These are phyloP conservation scores for Xylariaceae sp. DNA, from an alignment of 2,329 filamentous ascomycete genomes.

Conservation along the genomic window DNA sequence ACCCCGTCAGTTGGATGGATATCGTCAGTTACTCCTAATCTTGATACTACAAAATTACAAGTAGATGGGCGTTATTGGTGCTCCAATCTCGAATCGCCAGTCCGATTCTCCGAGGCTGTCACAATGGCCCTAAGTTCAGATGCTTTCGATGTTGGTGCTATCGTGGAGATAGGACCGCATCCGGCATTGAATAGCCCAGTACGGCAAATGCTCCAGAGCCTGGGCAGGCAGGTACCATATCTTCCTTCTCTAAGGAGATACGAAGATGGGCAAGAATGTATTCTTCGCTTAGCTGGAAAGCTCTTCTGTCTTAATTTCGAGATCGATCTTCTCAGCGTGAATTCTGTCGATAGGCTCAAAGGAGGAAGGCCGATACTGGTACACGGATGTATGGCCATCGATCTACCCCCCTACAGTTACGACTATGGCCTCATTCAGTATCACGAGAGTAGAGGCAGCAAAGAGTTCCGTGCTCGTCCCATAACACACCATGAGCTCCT, in stretches of 20 bases:
- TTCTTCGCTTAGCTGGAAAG: slow-evolving; percentile 2
- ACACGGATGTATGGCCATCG: slow-evolving; percentile 2
- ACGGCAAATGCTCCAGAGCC: slow-evolving; percentile 3
- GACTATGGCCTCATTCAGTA: slow-evolving; percentile 9
- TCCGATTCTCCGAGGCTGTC: slow-evolving; percentile 15
- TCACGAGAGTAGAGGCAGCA: slow-evolving; percentile 10
- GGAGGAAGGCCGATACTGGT: background rate
- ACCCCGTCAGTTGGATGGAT: too few relatives aligned
- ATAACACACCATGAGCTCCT: background rate
- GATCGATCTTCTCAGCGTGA: slow-evolving; percentile 9
- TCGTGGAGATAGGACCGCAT: slow-evolving; percentile 14
- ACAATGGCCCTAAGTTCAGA: background rate
- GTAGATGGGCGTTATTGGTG: too few relatives aligned
- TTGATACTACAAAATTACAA: too few relatives aligned
- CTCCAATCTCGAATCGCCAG: slow-evolving; percentile 18
- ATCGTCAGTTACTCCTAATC: too few relatives aligned
- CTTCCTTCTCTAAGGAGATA: background rate
- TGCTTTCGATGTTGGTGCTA: background rate
- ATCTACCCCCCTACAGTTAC: slow-evolving; percentile 12
- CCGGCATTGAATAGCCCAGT: slow-evolving; percentile 3
- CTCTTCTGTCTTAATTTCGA: slow-evolving; percentile 5
- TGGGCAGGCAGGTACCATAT: too few relatives aligned
- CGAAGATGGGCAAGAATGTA: background rate
- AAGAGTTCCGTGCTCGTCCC: background rate
- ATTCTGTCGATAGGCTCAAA: background rate